Conservation (phyloP, 768 basidiomycete species). For the Russula griseocarnosa region DNA sequence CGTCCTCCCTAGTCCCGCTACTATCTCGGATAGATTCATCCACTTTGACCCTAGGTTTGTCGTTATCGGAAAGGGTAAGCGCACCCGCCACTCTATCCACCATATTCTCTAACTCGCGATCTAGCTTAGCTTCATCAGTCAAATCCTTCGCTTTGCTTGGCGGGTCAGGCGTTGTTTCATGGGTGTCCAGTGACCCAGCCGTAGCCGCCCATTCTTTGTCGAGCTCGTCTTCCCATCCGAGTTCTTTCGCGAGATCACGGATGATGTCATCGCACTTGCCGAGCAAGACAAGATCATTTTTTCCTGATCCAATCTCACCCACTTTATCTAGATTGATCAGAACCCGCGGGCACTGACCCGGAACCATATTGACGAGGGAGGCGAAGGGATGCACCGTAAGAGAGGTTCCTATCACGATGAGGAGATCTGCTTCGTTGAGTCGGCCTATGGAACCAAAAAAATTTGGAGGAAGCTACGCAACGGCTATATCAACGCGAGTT, state of each 20-base stretch:
- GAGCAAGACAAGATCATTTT: slow-evolving; percentile 25
- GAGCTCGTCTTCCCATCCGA: slow-evolving; percentile 28
- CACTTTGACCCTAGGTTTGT: background rate
- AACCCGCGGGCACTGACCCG: slow-evolving; percentile 22
- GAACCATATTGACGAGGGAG: slow-evolving; percentile 20
- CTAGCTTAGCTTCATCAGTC: background rate
- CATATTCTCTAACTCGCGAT: slow-evolving; percentile 20
- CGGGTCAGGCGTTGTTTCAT: background rate
- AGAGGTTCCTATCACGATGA: slow-evolving; percentile 28
- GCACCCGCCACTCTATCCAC: slow-evolving; percentile 2
- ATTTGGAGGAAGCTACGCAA: slow-evolving; percentile 58
- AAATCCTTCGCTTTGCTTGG: slow-evolving; percentile 1
- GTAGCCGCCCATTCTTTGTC: slow-evolving; percentile 22
- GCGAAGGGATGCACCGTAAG: slow-evolving; percentile 29
- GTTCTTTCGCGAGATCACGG: slow-evolving; percentile 23
- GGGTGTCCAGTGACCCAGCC: slow-evolving; percentile 4
- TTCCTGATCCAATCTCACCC: slow-evolving; percentile 19
- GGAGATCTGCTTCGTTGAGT: slow-evolving; percentile 66
- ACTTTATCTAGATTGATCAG: slow-evolving; percentile 28
- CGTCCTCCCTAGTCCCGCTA: background rate
- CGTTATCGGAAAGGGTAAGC: slow-evolving; percentile 15
- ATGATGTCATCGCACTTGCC: slow-evolving; percentile 29
- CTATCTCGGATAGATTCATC: background rate
- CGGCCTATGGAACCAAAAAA: slow-evolving; percentile 58
- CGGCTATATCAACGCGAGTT: background rate